Conservation (phyloP, 2,329 filamentous ascomycete species). For the Sarocladiaceae sp. region DNA sequence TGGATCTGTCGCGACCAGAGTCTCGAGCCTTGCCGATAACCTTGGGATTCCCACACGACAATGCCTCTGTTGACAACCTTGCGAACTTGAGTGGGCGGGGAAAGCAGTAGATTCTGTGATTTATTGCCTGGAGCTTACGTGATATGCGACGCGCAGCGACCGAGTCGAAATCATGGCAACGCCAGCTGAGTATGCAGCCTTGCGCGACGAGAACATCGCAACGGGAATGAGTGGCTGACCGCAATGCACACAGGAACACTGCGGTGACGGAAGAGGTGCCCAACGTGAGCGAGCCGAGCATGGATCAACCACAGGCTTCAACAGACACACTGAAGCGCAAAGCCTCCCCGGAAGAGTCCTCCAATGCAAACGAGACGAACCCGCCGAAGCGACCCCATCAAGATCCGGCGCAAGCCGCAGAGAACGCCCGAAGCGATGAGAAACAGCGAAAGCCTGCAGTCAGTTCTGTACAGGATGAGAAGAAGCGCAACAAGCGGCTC, state of each 20-base stretch:
- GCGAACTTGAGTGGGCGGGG: too few relatives aligned
- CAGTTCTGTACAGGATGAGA: slow-evolving; percentile 58
- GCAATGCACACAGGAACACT: background rate
- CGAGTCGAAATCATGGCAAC: slow-evolving; percentile 15
- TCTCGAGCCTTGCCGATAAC: background rate
- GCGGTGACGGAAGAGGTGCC: slow-evolving; percentile 6
- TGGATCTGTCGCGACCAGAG: background rate
- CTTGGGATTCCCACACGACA: too few relatives aligned
- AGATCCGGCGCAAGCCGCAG: slow-evolving; percentile 12
- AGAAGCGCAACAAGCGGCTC: slow-evolving; percentile 74
- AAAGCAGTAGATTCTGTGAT: too few relatives aligned
- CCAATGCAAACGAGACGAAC: slow-evolving; percentile 12
- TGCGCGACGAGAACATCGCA: background rate
- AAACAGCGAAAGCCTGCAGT: slow-evolving; percentile 26
- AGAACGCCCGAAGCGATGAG: slow-evolving; percentile 17
- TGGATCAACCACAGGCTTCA: background rate
- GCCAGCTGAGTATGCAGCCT: slow-evolving; percentile 16
- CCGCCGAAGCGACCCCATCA: background rate
- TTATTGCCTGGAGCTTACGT: background rate
- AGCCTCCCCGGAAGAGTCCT: slow-evolving; percentile 13
- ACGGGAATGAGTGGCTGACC: background rate
- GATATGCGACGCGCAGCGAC: slow-evolving; percentile 1
- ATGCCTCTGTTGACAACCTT: too few relatives aligned
- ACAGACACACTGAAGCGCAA: slow-evolving; percentile 15
- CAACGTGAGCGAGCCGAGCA: slow-evolving; percentile 5